Evolutionary conservation across 371 early-diverging fungal genomes (phyloP).

Genomic region (Mucor mucedo): DNA sequence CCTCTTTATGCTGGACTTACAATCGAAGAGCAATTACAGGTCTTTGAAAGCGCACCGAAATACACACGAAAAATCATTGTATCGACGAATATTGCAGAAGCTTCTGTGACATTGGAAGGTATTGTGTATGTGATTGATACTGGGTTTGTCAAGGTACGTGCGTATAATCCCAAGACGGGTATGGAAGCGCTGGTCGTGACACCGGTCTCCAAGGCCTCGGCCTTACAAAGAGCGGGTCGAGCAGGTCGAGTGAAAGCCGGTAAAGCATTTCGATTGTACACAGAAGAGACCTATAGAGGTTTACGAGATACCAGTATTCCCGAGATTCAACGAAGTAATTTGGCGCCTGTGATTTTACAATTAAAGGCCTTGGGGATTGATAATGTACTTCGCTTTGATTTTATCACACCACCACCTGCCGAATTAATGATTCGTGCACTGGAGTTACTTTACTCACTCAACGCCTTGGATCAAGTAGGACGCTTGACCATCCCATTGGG

Average conservation of each 20-base stretch:
- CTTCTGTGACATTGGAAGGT: constrained; percentile 86
- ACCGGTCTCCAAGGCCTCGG: constrained; percentile 74
- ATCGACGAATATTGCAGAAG: constrained; percentile 83
- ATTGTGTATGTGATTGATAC: constrained; percentile 86
- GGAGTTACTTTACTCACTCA: constrained; percentile 72
- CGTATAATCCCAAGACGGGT: constrained; percentile 66
- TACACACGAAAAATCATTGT: constrained; percentile 82
- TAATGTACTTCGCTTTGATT: constrained; percentile 80
- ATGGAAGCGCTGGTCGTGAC: constrained; percentile 67
- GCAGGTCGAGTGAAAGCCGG: constrained; percentile 79
- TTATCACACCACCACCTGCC: constrained; percentile 73
- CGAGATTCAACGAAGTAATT: constrained; percentile 71
- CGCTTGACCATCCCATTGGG: constrained; percentile 82
- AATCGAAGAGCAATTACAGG: constrained; percentile 65
- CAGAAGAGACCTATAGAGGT: constrained; percentile 66
- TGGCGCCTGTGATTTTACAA: constrained; percentile 67
- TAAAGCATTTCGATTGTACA: constrained; percentile 73
- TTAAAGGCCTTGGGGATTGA: constrained; percentile 81
- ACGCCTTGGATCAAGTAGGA: constrained; percentile 79
- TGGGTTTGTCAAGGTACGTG: constrained; percentile 81
- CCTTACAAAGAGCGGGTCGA: constrained; percentile 82
- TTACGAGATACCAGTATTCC: constrained; percentile 64
- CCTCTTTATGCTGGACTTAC: constrained; percentile 83
- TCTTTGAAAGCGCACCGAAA: constrained; percentile 71
- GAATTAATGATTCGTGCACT: constrained; percentile 71